Conservation (phyloP, 176 grass and related monocot species). For the Musa schizocarpa region DNA sequence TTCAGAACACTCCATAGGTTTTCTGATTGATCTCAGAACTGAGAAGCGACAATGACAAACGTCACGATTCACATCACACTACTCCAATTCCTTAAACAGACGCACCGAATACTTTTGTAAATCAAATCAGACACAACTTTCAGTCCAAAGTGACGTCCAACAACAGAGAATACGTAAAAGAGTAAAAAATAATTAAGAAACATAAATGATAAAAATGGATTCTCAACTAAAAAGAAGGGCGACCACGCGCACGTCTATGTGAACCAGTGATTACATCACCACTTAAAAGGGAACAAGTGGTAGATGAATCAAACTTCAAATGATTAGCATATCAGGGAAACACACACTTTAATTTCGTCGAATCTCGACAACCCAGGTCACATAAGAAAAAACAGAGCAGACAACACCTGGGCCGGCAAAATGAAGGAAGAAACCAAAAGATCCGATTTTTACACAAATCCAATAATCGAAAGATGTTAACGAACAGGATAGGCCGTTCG, state of each 20-base stretch:
- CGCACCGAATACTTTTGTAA: neutral
- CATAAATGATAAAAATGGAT: neutral
- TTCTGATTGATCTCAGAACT: neutral
- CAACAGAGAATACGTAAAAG: neutral
- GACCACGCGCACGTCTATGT: neutral
- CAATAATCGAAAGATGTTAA: neutral
- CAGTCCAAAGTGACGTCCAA: neutral
- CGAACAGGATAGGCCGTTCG: slow-evolving; percentile 4
- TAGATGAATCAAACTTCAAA: neutral
- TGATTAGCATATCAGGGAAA: neutral
- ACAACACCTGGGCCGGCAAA: neutral
- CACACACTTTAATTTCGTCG: no score
- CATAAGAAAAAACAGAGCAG: neutral
- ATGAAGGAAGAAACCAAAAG: neutral
- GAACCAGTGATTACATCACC: neutral
- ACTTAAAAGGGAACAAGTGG: neutral
- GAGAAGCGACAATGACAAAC: neutral
- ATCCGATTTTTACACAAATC: neutral
- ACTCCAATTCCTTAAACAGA: neutral
- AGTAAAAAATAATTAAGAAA: neutral
- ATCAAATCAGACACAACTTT: neutral
- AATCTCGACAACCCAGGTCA: neutral
- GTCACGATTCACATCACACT: neutral
- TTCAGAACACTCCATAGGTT: neutral
- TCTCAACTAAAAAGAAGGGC: neutral